phyloP scores from a whole-genome alignment of 2,329 filamentous ascomycete species.

The Claviceps paspali region DNA sequence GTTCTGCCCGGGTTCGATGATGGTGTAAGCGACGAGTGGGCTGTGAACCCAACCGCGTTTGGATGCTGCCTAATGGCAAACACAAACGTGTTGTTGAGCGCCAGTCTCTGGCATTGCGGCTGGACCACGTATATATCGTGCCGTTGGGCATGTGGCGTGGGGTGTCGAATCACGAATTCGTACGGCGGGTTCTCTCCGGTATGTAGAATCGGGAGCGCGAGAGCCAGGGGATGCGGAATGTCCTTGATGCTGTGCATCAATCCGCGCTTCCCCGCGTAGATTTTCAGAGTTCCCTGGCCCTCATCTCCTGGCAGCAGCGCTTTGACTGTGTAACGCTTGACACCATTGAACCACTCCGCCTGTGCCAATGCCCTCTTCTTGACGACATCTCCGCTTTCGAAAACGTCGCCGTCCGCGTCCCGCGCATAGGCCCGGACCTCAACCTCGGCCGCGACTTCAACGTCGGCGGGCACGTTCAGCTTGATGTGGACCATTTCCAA shows the following conservation, averaged over 20 bases:
- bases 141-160: slow-evolving; percentile 91
- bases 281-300: slow-evolving; percentile 70
- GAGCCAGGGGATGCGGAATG: slow-evolving; percentile 81
- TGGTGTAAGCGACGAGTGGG: slow-evolving; percentile 25
- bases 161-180: slow-evolving; percentile 83
- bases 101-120: slow-evolving; percentile 77
- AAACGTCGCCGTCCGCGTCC: slow-evolving; percentile 80
- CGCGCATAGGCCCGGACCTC: slow-evolving; percentile 68
- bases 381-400: slow-evolving; percentile 78
- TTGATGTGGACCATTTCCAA: slow-evolving; percentile 87
- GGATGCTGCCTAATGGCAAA: slow-evolving; percentile 92
- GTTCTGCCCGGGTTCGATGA: slow-evolving; percentile 31
- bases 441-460: slow-evolving; percentile 85
- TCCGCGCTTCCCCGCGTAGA: slow-evolving; percentile 88
- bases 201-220: slow-evolving; percentile 81
- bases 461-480: slow-evolving; percentile 72
- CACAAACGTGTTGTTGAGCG: slow-evolving; percentile 93
- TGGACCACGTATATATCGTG: slow-evolving; percentile 96
- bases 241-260: slow-evolving; percentile 97
- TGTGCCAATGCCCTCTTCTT: slow-evolving; percentile 80
- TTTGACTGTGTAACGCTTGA: slow-evolving; percentile 88
- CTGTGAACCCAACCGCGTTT: slow-evolving; percentile 29
- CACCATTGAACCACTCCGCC: slow-evolving; percentile 74
- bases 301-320: slow-evolving; percentile 84
- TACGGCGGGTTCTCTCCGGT: slow-evolving; percentile 86